These are phyloP conservation scores for Penicillium sp. DNA, from an alignment of 2,329 filamentous ascomycete genomes.

Conservation along the genomic window DNA sequence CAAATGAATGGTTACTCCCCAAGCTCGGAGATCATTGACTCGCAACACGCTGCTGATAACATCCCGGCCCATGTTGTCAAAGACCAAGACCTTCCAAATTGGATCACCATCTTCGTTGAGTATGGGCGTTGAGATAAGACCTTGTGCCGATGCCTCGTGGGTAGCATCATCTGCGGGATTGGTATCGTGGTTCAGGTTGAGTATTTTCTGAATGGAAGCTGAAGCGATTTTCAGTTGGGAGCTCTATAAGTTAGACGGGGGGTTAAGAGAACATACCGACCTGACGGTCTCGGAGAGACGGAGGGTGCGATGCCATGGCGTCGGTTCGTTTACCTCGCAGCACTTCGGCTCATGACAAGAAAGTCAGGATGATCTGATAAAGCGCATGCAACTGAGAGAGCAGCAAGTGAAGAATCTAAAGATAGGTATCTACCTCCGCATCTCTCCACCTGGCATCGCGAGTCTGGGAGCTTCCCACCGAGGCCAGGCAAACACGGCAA, in stretches of 20 bases:
- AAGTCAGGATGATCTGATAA: slow-evolving; percentile 4
- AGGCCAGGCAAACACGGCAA: slow-evolving; percentile 31
- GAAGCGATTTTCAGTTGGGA: slow-evolving; percentile 19
- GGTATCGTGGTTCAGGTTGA: slow-evolving; percentile 84
- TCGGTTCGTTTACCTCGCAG: slow-evolving; percentile 22
- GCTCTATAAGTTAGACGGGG: background rate
- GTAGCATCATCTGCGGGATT: slow-evolving; percentile 60
- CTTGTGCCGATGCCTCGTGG: slow-evolving; percentile 67
- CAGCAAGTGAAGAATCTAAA: slow-evolving; percentile 3
- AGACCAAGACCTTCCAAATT: slow-evolving; percentile 97
- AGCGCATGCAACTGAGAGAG: slow-evolving; percentile 3
- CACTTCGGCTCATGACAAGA: slow-evolving; percentile 29
- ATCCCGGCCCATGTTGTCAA: slow-evolving; percentile 89
- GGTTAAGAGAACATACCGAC: slow-evolving; percentile 60
- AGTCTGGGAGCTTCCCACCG: slow-evolving; percentile 25
- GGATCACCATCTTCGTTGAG: slow-evolving; percentile 86
- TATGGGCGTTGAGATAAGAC: slow-evolving; percentile 73
- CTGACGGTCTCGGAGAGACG: slow-evolving; percentile 72
- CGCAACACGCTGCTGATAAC: slow-evolving; percentile 95
- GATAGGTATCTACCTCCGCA: slow-evolving; percentile 4
- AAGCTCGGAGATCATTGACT: slow-evolving; percentile 87
- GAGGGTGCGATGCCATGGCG: slow-evolving; percentile 60
- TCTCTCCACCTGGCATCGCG: slow-evolving; percentile 37
- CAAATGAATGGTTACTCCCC: slow-evolving; percentile 98
- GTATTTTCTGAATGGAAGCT: slow-evolving; percentile 93